phyloP scores from a whole-genome alignment of 768 basidiomycete species.

The Tremella mesenterica region DNA sequence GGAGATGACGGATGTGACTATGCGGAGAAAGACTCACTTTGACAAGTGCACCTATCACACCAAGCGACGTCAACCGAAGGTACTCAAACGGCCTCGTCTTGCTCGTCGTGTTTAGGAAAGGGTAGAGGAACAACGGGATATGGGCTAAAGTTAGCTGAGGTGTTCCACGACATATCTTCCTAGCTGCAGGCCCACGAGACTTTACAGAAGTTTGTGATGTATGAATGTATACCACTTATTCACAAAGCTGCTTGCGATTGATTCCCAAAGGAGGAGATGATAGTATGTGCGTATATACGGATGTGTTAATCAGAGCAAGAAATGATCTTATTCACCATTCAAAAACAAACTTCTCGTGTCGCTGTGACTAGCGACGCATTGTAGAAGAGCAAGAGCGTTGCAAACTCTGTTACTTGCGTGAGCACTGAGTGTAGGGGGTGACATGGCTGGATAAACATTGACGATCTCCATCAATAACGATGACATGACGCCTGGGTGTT shows the following conservation, averaged over 20 bases:
- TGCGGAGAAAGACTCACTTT: constrained; percentile 54
- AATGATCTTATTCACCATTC: constrained; percentile 55
- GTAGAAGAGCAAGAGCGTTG: constrained; percentile 92
- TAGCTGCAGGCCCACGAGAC: background rate
- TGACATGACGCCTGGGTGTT: constrained; percentile 78
- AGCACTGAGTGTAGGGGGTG: constrained; percentile 90
- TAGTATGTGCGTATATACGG: too few relatives aligned
- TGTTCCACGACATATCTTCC: background rate
- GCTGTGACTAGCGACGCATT: constrained; percentile 95
- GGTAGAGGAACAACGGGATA: constrained; percentile 89
- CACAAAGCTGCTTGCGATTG: background rate
- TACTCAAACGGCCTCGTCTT: constrained; percentile 99
- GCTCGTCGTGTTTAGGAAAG: constrained; percentile 95
- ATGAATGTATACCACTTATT: too few relatives aligned
- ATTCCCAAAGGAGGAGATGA: background rate
- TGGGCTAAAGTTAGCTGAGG: constrained; percentile 55
- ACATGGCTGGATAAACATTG: constrained; percentile 90
- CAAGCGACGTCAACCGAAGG: constrained; percentile 95
- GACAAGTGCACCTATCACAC: constrained; percentile 96
- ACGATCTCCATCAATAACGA: constrained; percentile 95
- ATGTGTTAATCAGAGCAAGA: background rate
- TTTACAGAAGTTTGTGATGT: too few relatives aligned
- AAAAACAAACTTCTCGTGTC: constrained; percentile 93
- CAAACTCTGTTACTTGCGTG: constrained; percentile 98
- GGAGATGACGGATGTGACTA: background rate